phyloP scores from a whole-genome alignment of 805 yeast species.

The Saturnispora hagleri region DNA sequence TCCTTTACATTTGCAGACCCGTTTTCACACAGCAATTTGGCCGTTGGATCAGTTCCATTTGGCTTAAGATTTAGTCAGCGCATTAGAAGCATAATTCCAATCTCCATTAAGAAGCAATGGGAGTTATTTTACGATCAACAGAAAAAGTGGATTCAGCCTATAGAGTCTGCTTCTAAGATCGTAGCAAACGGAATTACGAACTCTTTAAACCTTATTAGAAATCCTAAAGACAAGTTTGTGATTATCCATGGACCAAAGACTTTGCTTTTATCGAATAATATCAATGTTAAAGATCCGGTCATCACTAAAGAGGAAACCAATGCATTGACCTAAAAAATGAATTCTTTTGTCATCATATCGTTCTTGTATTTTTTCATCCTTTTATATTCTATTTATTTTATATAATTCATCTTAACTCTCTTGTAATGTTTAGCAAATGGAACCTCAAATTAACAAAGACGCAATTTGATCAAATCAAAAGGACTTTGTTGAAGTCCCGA shows the following conservation, averaged over 20 bases:
- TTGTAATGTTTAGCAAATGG: not conserved
- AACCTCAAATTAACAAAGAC: not conserved
- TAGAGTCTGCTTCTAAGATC: not conserved
- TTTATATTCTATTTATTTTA: not conserved
- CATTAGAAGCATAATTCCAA: not conserved
- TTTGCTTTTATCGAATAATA: slow-evolving; percentile 22
- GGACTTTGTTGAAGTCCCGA: slow-evolving; percentile 10
- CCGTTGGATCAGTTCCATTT: slow-evolving; percentile 13
- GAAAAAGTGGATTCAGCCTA: not conserved
- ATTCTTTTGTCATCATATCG: not conserved
- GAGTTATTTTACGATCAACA: not conserved
- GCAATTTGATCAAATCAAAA: slow-evolving; percentile 10
- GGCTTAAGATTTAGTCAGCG: not conserved
- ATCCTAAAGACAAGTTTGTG: slow-evolving; percentile 17
- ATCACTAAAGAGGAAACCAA: slow-evolving; percentile 20
- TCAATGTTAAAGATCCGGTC: slow-evolving; percentile 18
- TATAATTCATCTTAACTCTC: not conserved
- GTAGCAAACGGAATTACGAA: not conserved
- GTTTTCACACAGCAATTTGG: slow-evolving; percentile 5
- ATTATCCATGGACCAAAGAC: slow-evolving; percentile 27
- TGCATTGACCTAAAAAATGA: not conserved
- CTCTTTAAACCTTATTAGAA: not conserved
- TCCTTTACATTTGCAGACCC: not conserved
- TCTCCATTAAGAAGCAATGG: not conserved
- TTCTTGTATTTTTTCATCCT: not conserved